Evolutionary conservation across 495 filamentous ascomycete genomes (phyloP), one percentile per base, ranked within the genome.

Genomic region (Trichoderma asperelloides): DNA sequence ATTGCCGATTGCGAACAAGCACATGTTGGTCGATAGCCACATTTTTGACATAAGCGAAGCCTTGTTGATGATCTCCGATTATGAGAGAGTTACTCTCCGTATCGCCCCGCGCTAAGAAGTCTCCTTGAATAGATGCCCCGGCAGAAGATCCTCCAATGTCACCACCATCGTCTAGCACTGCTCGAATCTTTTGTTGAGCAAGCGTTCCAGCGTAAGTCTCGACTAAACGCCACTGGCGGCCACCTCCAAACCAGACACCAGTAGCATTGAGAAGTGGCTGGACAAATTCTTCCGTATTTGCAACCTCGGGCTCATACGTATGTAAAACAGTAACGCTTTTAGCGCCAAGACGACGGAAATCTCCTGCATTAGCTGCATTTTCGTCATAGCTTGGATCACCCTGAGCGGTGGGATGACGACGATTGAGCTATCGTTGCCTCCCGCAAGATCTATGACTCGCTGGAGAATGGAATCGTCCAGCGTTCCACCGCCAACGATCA

Each of bases 351-450:
- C 72, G 67, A 6, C 75, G 70, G 65, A 77, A 77, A 0, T 69
- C 65, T n/a, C 68, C 66, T 25, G 75, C 75, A 16, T 64, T 28
- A 0, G 74, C 72, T 0, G 75, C 74, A 47, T 76, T 63, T 49
- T 77, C 62, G 68, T 75, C 72, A 67, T 77, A 76, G 0, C 57
- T 70, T 16, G 62, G 55, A 16, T 66, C 68, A 4, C 71, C 75
- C 7, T 74, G 74, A 0, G 74, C 75, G 0, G 74, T 78, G 45
- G 81, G 81, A 83, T 75, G 18, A 82, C 75, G 21, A 83, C 69
- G 27, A 82, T 80, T 3, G 80, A 78, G 1, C 76, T 76, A 21
- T 78, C 74, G 3, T 74, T 75, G 0, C 81, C 71, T 5, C 78
- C 76, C 0, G 78, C 77, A 0, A 82, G 70, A 49, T 73, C 73